These are phyloP conservation scores for Fabrea salina DNA, from an alignment of 169 alveolate genomes.

Conservation along the genomic window DNA sequence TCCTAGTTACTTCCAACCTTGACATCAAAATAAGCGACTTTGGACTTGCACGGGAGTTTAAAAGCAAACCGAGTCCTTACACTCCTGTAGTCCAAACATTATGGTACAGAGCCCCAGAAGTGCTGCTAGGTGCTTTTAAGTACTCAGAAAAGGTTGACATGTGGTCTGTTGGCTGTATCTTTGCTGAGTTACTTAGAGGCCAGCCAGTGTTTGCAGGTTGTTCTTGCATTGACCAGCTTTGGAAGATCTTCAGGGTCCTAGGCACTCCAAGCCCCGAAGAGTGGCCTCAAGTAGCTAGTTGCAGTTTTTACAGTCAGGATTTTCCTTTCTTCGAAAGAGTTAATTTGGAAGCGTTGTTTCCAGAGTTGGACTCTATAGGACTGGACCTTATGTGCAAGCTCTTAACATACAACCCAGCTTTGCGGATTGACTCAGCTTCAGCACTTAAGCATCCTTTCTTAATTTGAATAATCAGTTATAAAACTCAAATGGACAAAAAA, in stretches of 20 bases:
- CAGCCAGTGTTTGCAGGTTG: conserved; percentile 82
- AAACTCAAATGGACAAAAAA: conserved; percentile 33
- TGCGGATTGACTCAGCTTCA: conserved; percentile 60
- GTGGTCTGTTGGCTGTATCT: conserved; percentile 89
- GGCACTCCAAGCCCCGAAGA: conserved; percentile 77
- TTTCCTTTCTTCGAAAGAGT: too few relatives aligned
- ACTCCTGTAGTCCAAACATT: conserved; percentile 87
- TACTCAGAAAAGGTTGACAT: conserved; percentile 88
- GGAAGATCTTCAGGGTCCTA: conserved; percentile 70
- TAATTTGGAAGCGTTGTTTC: conserved; percentile 47
- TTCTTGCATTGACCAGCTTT: conserved; percentile 83
- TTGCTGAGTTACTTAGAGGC: conserved; percentile 68
- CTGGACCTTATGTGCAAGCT: conserved; percentile 49
- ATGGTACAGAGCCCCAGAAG: conserved; percentile 91
- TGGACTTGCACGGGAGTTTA: conserved; percentile 91
- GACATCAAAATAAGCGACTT: conserved; percentile 76
- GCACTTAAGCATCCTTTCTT: conserved; percentile 58
- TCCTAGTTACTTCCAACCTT: conserved; percentile 76
- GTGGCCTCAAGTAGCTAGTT: conserved; percentile 89
- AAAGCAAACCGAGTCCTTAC: conserved; percentile 83
- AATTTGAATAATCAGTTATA: too few relatives aligned
- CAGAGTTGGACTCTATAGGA: conserved; percentile 52
- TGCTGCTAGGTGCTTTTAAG: conserved; percentile 79
- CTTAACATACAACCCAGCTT: conserved; percentile 58
- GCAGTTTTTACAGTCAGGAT: too few relatives aligned